Base-by-base conservation (phyloP, 2,329 filamentous ascomycete species). In the Elsinoe batatas region DNA sequence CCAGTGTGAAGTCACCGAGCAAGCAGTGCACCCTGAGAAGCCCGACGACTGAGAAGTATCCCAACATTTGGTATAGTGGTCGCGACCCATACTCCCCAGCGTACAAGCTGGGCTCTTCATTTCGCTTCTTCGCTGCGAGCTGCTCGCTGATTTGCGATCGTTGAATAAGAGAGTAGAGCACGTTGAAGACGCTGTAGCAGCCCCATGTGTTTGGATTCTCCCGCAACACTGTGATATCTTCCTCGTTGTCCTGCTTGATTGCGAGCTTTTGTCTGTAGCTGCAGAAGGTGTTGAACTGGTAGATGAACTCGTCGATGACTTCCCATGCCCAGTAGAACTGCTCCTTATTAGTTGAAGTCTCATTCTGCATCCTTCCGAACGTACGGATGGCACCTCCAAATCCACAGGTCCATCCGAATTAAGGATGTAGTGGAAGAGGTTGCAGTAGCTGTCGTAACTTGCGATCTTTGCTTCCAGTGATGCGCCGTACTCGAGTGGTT, bases 301-400 rank as follows among this genome's bases (percentile, higher is more conserved):
- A 98, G 76, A 98, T 97, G 78, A 98, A 98, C 75, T 98, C 93
- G 73, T 98, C 93, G 75, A 98, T 96, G 64, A 97, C 91, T 72
- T 98, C 93, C 93, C 93, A 98, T 40, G 93, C 93, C 93, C 93
- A 98, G 78, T 91, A 96, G 77, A 95, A 94, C 89, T 97, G 58
- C n/a, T 36, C 71, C 15, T 2, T 7, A 17, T 54, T 33, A 54
- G 37, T n/a, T 5, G 18, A 8, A 3, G 11, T 10, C 20, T 13
- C n/a, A 20, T 26, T 12, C 5, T 35, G 26, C 6, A 35, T 46
- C 15, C 20, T 58, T 58, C 42, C 8, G 15, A 30, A 80, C 88
- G 76, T 79, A 96, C 91, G 71, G 91, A 95, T 64, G 93, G 93
- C 62, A 91, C 87, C 73, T 98, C 93, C 64, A 98, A 79, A 69